Percentiles rank a stretch among this genome's conserved stretches.
Conservation (phyloP, 768 basidiomycete species). For the Exsudoporus frostii region DNA sequence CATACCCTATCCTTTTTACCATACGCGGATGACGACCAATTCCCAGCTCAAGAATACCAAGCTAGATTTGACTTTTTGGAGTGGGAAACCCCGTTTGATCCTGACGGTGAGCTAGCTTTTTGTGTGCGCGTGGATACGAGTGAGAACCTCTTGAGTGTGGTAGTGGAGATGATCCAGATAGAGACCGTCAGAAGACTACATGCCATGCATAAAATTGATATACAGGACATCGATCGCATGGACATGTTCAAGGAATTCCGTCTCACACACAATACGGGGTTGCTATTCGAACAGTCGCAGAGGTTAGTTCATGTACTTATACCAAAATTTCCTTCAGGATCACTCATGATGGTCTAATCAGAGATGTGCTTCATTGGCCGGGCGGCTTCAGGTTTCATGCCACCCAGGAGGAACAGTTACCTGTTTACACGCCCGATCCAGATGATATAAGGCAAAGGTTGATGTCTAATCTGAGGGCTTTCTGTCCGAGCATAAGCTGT, state of each 20-base stretch:
- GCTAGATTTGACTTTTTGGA: slow-evolving; percentile 22
- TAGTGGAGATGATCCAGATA: slow-evolving; percentile 49
- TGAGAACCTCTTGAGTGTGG: background rate
- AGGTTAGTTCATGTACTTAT: slow-evolving; percentile 29
- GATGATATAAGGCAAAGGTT: slow-evolving; percentile 34
- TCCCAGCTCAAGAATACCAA: slow-evolving; percentile 33
- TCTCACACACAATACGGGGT: slow-evolving; percentile 28
- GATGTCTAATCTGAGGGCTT: slow-evolving; percentile 30
- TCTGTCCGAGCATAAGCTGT: slow-evolving; percentile 49
- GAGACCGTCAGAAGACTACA: slow-evolving; percentile 43
- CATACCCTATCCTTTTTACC: slow-evolving; percentile 36
- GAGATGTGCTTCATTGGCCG: slow-evolving; percentile 41
- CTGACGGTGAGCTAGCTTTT: slow-evolving; percentile 42
- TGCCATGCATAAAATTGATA: slow-evolving; percentile 25
- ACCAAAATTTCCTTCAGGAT: background rate
- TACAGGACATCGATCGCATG: slow-evolving; percentile 36
- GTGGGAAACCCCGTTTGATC: slow-evolving; percentile 44
- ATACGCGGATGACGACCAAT: slow-evolving; percentile 45
- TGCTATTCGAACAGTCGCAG: slow-evolving; percentile 43
- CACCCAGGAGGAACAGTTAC: background rate
- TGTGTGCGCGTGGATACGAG: background rate
- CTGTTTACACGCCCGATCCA: slow-evolving; percentile 12
- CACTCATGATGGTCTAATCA: slow-evolving; percentile 9
- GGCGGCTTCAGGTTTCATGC: slow-evolving; percentile 12
- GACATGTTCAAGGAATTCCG: slow-evolving; percentile 28